These are phyloP conservation scores for Puccinia coronata DNA, from an alignment of 1,284 basidiomycete genomes.

Conservation along the genomic window DNA sequence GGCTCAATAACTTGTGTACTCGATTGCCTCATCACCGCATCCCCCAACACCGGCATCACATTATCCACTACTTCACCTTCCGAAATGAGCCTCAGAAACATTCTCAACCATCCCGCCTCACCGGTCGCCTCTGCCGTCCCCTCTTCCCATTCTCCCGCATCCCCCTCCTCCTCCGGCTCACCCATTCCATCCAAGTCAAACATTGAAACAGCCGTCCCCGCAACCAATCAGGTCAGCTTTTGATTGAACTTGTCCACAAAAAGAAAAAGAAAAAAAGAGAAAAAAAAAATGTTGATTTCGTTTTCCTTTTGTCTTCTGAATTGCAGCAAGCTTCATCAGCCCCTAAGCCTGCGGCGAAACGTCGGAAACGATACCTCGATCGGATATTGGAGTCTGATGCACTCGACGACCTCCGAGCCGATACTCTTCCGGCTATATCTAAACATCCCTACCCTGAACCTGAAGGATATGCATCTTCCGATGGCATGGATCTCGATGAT, in stretches of 20 bases:
- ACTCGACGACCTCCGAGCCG: slow-evolving; percentile 13
- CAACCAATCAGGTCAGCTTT: neutral
- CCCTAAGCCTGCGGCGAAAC: neutral
- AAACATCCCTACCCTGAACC: slow-evolving; percentile 46
- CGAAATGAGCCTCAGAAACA: slow-evolving; percentile 49
- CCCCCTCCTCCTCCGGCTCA: slow-evolving; percentile 22
- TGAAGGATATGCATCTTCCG: slow-evolving; percentile 46
- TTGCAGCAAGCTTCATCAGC: slow-evolving; percentile 20
- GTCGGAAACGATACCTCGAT: slow-evolving; percentile 45
- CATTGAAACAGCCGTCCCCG: neutral
- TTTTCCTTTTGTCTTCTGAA: neutral
- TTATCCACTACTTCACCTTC: neutral
- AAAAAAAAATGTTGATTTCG: neutral
- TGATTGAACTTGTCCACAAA: too few relatives aligned
- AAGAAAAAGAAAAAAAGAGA: too few relatives aligned
- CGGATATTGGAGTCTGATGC: slow-evolving; percentile 34
- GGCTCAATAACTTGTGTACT: too few relatives aligned
- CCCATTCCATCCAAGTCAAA: neutral
- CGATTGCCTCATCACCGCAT: too few relatives aligned
- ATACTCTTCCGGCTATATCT: slow-evolving; percentile 33
- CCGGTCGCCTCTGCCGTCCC: slow-evolving; percentile 30
- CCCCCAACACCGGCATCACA: neutral
- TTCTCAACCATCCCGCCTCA: slow-evolving; percentile 47
- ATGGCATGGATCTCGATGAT: slow-evolving; percentile 48
- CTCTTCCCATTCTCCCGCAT: slow-evolving; percentile 26